A percentile compares a stretch with the other conserved stretches of the same genome.
These are phyloP conservation scores for Berkeleyomyces rouxiae DNA, from an alignment of 2,329 filamentous ascomycete genomes.

Conservation along the genomic window DNA sequence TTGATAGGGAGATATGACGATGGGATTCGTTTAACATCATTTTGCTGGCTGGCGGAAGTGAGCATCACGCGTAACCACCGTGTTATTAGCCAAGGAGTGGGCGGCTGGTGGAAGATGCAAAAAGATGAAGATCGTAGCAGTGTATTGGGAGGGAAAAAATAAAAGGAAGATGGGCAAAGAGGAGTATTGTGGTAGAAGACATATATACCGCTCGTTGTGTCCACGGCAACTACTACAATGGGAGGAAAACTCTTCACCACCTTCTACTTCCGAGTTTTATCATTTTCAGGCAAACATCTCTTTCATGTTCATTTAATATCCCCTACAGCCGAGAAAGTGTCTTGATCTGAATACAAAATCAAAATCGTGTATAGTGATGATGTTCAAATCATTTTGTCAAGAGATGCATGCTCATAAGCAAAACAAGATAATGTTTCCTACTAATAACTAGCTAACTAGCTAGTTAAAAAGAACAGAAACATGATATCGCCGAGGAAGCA, in stretches of 20 bases:
- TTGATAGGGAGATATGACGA: background rate
- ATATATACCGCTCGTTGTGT: background rate
- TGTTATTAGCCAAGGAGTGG: too few species aligned
- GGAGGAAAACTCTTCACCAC: background rate
- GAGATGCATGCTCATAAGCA: too few species aligned
- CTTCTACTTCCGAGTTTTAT: background rate
- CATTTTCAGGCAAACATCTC: too few species aligned
- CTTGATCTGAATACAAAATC: background rate
- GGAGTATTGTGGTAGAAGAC: background rate
- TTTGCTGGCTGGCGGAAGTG: background rate
- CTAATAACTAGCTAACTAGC: too few species aligned
- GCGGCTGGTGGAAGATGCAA: too few species aligned
- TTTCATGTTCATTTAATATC: background rate
- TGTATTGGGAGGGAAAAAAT: background rate
- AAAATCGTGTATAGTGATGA: too few species aligned
- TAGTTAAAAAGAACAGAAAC: too few species aligned
- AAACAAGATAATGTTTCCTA: too few species aligned
- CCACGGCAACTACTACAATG: background rate
- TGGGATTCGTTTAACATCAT: background rate
- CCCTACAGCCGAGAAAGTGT: background rate
- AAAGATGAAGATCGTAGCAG: too few species aligned
- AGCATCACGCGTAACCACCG: too few species aligned
- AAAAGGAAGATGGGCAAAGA: background rate
- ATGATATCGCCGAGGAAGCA: background rate
- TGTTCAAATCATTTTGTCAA: too few species aligned